phyloP scores from a whole-genome alignment of 371 early-diverging fungal species.

The Thermomucor indicae-seudaticae region DNA sequence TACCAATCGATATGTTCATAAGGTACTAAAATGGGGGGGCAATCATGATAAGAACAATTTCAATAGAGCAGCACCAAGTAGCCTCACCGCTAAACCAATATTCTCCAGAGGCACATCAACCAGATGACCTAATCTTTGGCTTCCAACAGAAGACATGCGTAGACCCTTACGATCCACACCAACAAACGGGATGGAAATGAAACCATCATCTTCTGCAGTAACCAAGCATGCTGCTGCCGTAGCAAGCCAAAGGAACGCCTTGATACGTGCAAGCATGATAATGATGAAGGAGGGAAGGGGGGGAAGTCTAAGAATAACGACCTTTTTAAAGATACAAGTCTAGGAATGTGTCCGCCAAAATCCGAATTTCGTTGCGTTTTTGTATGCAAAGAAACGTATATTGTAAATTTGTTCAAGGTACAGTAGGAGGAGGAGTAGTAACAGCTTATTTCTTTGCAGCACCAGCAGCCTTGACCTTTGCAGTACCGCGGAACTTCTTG shows the following conservation, averaged over 20 bases:
- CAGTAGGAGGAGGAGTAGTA: no score
- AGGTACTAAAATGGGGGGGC: conserved; percentile 16
- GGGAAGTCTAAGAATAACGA: no score
- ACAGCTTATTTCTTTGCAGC: conserved; percentile 50
- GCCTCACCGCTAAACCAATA: conserved; percentile 16
- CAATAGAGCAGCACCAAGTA: background rate
- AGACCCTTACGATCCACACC: conserved; percentile 12
- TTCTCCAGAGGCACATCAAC: conserved; percentile 14
- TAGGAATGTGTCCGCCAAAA: no score
- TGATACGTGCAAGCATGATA: no score
- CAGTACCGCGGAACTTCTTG: conserved; percentile 98
- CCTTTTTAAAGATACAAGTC: no score
- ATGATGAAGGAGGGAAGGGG: no score
- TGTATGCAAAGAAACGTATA: no score
- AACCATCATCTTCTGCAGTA: conserved; percentile 2
- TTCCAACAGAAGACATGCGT: background rate
- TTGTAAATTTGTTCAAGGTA: no score
- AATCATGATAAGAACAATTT: background rate
- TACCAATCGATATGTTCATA: conserved; percentile 37
- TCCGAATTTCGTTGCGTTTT: no score
- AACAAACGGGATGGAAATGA: conserved; percentile 11
- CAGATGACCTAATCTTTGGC: background rate
- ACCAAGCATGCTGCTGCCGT: no score
- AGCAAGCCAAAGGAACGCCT: background rate
- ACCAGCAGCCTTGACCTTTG: conserved; percentile 84